Percentiles rank a stretch among this genome's conserved stretches.
Evolutionary conservation across 129 eudicot species (phyloP).

Genomic region (Lactuca sativa): DNA sequence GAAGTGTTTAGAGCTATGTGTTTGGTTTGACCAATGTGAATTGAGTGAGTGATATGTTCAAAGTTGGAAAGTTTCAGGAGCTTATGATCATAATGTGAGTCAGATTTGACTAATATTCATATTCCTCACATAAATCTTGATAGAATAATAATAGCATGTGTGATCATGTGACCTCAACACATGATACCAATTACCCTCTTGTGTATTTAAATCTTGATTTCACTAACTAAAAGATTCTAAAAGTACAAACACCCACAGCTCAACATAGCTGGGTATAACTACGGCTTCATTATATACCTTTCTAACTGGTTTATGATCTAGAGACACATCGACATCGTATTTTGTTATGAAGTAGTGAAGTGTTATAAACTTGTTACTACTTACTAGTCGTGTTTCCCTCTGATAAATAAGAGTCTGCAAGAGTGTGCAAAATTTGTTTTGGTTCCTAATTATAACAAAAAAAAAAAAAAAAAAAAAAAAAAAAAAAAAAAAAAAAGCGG

Average conservation of each 20-base stretch:
- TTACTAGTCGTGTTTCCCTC: no score
- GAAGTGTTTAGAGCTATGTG: not conserved
- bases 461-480: no score
- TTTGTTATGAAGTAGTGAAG: no score
- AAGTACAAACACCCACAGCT: slow-evolving; percentile 35
- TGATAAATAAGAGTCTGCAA: no score
- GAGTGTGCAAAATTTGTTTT: no score
- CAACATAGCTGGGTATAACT: slow-evolving; percentile 19
- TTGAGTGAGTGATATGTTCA: slow-evolving; percentile 31
- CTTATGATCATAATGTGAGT: slow-evolving; percentile 47
- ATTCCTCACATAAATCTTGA: slow-evolving; percentile 27
- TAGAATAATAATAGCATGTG: slow-evolving; percentile 49
- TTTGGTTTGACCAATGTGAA: slow-evolving; percentile 27
- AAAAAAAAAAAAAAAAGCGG: no score
- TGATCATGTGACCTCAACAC: slow-evolving; percentile 76
- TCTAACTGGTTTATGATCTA: not conserved
- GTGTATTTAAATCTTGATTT: slow-evolving; percentile 31
- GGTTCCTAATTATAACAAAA: no score
- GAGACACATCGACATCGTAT: not conserved
- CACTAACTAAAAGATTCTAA: slow-evolving; percentile 30
- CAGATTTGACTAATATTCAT: slow-evolving; percentile 40
- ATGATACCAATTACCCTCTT: slow-evolving; percentile 45
- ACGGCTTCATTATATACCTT: not conserved
- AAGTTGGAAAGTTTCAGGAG: slow-evolving; percentile 49
- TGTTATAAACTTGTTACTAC: no score